Conservation (phyloP, 2,329 filamentous ascomycete species). For the Pseudopyrenochaeta lycopersici region DNA sequence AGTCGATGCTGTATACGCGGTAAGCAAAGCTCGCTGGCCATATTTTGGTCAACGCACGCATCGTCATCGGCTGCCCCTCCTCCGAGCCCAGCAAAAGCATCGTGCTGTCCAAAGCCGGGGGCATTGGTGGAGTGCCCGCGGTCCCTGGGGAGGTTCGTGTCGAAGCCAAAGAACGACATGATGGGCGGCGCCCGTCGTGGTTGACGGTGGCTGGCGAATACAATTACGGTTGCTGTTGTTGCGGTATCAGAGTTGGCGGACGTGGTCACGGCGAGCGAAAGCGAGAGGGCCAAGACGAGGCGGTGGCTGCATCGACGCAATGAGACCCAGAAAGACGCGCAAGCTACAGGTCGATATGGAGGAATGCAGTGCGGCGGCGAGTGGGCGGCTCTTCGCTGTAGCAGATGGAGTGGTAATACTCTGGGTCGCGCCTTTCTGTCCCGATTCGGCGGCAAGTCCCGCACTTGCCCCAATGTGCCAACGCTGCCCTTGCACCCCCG, state of each 20-base stretch:
- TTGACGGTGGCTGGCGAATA: constrained; percentile 7
- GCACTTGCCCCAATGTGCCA: constrained; percentile 4
- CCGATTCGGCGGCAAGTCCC: constrained; percentile 13
- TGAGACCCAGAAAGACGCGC: not conserved
- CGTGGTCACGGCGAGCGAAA: constrained; percentile 29
- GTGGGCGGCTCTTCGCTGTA: not conserved
- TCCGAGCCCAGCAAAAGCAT: constrained; percentile 88
- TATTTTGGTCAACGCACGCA: constrained; percentile 55
- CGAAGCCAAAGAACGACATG: constrained; percentile 96
- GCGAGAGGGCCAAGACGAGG: constrained; percentile 13
- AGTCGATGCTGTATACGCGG: constrained; percentile 74
- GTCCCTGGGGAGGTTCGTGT: constrained; percentile 72
- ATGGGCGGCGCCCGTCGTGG: constrained; percentile 22
- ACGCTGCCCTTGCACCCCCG: constrained; percentile 8
- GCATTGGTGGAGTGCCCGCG: constrained; percentile 71
- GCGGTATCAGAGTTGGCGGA: constrained; percentile 10
- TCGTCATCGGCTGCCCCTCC: constrained; percentile 66
- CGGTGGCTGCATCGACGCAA: constrained; percentile 14
- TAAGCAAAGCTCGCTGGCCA: constrained; percentile 50
- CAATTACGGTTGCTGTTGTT: not conserved
- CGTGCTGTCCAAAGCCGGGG: constrained; percentile 84
- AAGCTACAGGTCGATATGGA: not conserved
- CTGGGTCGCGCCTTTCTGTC: constrained; percentile 6
- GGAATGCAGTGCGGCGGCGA: constrained; percentile 5
- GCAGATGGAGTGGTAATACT: constrained; percentile 5